A percentile compares a stretch with the other conserved stretches of the same genome.
These are phyloP conservation scores for Trametes sanguinea DNA, from an alignment of 768 basidiomycete genomes.

Conservation along the genomic window DNA sequence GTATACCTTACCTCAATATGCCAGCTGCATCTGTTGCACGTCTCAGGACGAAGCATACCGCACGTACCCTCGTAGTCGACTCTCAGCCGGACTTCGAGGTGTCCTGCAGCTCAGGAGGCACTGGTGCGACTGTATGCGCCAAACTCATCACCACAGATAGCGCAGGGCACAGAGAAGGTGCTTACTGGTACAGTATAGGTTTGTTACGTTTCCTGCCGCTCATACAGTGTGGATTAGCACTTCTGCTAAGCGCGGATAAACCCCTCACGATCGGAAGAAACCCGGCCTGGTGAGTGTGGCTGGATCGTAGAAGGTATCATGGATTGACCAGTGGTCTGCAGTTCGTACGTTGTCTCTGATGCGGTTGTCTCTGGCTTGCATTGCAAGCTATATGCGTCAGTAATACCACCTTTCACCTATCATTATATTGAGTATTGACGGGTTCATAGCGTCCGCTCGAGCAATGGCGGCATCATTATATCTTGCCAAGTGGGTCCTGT, in stretches of 20 bases:
- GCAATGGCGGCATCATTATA: conserved; percentile 70
- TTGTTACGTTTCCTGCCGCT: background rate
- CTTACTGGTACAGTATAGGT: background rate
- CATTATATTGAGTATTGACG: too few relatives aligned
- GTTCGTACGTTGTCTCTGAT: conserved; percentile 66
- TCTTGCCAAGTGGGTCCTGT: conserved; percentile 65
- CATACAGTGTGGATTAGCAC: conserved; percentile 40
- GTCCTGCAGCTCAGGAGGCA: background rate
- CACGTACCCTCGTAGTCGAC: conserved; percentile 5
- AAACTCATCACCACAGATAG: conserved; percentile 61
- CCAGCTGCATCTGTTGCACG: background rate
- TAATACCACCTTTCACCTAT: too few relatives aligned
- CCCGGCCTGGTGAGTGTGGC: conserved; percentile 56
- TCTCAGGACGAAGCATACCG: background rate
- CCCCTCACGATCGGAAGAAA: conserved; percentile 74
- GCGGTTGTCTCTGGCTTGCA: conserved; percentile 67
- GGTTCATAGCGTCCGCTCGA: conserved; percentile 59
- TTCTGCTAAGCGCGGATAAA: conserved; percentile 60
- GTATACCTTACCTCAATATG: background rate
- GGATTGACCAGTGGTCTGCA: conserved; percentile 8
- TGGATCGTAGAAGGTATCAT: background rate
- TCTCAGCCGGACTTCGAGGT: background rate
- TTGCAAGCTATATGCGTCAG: conserved; percentile 81
- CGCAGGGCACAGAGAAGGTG: conserved; percentile 72
- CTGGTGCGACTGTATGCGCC: conserved; percentile 57